Conservation (phyloP, 1,284 basidiomycete species). For the Earliella scabrosa region DNA sequence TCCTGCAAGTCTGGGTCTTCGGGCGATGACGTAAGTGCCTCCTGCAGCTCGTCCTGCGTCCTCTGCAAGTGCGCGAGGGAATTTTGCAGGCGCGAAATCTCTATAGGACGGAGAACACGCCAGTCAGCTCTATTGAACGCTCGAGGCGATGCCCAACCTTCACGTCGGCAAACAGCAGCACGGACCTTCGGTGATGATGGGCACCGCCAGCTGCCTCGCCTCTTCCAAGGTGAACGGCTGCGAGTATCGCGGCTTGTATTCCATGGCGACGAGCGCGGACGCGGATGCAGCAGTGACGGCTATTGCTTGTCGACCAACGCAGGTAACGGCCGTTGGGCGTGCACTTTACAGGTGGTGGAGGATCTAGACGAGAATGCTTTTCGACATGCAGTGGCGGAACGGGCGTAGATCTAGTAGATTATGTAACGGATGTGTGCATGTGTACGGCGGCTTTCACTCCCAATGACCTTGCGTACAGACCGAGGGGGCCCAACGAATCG, state of each 20-base stretch:
- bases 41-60: constrained; percentile 65
- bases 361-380: not conserved
- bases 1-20: constrained; percentile 48
- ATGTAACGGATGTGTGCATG: constrained; percentile 21
- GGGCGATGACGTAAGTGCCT: constrained; percentile 43
- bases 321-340: not conserved
- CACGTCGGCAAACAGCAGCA: not conserved
- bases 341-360: not conserved
- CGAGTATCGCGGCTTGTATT: constrained; percentile 64
- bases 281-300: no score
- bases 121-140: not conserved
- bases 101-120: constrained; percentile 41
- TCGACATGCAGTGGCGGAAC: not conserved
- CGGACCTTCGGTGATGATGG: constrained; percentile 72
- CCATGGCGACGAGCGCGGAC: constrained; percentile 44
- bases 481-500: not conserved
- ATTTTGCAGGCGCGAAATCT: constrained; percentile 76
- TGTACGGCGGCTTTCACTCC: constrained; percentile 8
- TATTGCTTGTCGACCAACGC: not conserved
- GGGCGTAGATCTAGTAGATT: constrained; percentile 7
- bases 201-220: constrained; percentile 67
- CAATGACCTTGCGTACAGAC: not conserved
- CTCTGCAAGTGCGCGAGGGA: constrained; percentile 66
- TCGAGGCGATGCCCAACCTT: no score
- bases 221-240: constrained; percentile 80